Base-by-base conservation (phyloP, 176 grass and related monocot genomes). In the Olyra latifolia region DNA sequence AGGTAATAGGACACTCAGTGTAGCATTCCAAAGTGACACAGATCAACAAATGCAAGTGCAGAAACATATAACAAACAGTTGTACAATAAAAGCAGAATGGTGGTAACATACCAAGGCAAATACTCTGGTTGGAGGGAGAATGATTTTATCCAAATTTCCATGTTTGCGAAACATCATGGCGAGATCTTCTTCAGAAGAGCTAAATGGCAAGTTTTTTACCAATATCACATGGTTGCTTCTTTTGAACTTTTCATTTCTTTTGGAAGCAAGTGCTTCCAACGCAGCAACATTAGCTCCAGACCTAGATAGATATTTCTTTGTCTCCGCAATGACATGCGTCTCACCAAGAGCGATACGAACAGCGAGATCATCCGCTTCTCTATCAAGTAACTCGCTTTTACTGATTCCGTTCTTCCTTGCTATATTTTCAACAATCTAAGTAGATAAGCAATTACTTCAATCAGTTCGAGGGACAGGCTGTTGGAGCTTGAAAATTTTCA, bases 211-310 rank as follows among this genome's bases (percentile, higher is more conserved):
- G 74, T 98, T 98, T 83, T 98, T 98, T 45, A 98, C 86, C 62
- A 98, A 80, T 82, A 98, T 94, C 63, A 98, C 85, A 88, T 91
- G 89, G 65, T 94, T 92, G 87, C 92, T 98, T 87, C 95, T 89
- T 87, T 98, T 98, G 45, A 77, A 76, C 67, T 82, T 93, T 32
- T 98, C 92, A 16, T 75, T 85, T 86, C 76, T 92, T 81, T 95
- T 88, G 66, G 86, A 88, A 82, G 92, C 88, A 79, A 85, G 56
- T 88, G 91, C 95, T 85, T 98, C 92, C 70, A 98, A 80, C 76
- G 83, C 89, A 73, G 71, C 78, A 79, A 95, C 74, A 78, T 98
- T 91, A 83, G 95, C 48, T 67, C 95, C 95, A 84, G 90, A 89
- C 72, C 78, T 95, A 63, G 88, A 91, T 69, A 98, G 86, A 87